A percentile compares a stretch with the other conserved stretches of the same genome.
phyloP scores from a whole-genome alignment of 495 filamentous ascomycete species.

The Parachaetomium inaequale region DNA sequence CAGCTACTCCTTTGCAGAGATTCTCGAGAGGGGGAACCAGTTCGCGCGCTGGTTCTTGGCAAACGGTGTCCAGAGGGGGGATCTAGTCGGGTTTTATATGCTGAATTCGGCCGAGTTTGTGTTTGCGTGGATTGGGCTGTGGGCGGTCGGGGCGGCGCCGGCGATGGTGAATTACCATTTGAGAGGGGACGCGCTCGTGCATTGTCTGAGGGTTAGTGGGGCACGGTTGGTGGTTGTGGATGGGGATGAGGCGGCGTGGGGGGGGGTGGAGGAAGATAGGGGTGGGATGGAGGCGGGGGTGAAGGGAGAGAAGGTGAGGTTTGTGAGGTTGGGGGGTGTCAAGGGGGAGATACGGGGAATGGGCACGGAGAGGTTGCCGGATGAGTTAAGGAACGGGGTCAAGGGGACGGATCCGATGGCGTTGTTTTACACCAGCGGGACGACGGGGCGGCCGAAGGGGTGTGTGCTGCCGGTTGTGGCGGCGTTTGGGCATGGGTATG shows the following conservation, averaged over 20 bases:
- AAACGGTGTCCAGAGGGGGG: conserved; percentile 58
- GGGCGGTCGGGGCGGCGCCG: conserved; percentile 42
- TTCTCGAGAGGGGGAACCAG: conserved; percentile 53
- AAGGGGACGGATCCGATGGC: conserved; percentile 51
- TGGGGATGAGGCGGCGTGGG: conserved; percentile 49
- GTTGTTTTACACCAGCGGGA: conserved; percentile 65
- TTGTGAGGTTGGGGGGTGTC: conserved; percentile 48
- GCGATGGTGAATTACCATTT: conserved; percentile 58
- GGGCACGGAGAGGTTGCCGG: conserved; percentile 13
- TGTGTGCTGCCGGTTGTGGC: conserved; percentile 47
- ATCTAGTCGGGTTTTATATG: conserved; percentile 67
- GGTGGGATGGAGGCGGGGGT: no score
- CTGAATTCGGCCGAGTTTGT: conserved; percentile 67
- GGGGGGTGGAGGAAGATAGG: conserved; percentile 53
- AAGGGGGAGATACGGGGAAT: conserved; percentile 14
- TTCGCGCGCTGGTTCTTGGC: conserved; percentile 63
- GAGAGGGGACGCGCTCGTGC: conserved; percentile 59
- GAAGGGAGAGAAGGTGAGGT: conserved; percentile 49
- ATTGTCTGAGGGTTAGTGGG: conserved; percentile 62
- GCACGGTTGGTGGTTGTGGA: conserved; percentile 62
- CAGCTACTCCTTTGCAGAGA: conserved; percentile 59
- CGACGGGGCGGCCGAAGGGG: conserved; percentile 53
- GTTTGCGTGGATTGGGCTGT: conserved; percentile 46
- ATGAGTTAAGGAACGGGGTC: conserved; percentile 48
- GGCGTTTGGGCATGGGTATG: conserved; percentile 32